phyloP scores from a whole-genome alignment of 352 stramenopile species.

The Phytopythium sindhum region DNA sequence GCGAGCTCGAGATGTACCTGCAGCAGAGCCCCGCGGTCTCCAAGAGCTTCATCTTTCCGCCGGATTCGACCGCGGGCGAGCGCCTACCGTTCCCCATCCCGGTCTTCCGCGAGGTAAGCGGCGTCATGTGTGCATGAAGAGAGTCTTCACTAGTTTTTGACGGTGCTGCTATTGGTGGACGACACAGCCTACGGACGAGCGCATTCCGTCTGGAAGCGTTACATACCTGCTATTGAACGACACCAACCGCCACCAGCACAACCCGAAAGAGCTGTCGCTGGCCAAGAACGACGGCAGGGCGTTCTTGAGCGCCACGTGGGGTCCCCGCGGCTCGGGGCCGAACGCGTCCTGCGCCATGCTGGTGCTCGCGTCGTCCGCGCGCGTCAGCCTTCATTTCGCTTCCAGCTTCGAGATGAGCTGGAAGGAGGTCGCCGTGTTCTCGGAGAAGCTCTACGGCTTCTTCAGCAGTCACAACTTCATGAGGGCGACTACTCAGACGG shows the following conservation, averaged over 20 bases:
- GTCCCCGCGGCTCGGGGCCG: slow-evolving; percentile 64
- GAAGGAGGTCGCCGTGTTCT: slow-evolving; percentile 68
- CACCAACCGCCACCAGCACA: slow-evolving; percentile 64
- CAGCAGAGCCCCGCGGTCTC: slow-evolving; percentile 70
- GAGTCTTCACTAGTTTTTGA: neutral
- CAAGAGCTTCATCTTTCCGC: slow-evolving; percentile 81
- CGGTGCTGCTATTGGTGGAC: neutral
- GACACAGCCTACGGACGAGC: slow-evolving; percentile 16
- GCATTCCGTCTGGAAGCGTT: slow-evolving; percentile 27
- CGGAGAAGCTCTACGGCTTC: slow-evolving; percentile 64
- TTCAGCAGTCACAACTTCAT: slow-evolving; percentile 41
- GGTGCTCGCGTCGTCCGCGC: slow-evolving; percentile 48
- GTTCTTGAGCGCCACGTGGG: slow-evolving; percentile 65
- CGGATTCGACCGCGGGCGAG: slow-evolving; percentile 33
- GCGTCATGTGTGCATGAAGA: neutral
- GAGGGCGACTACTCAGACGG: slow-evolving; percentile 5
- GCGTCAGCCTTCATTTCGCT: slow-evolving; percentile 68
- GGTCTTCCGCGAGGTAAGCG: slow-evolving; percentile 33
- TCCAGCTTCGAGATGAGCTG: slow-evolving; percentile 82
- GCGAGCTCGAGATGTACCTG: slow-evolving; percentile 80
- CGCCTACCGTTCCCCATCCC: slow-evolving; percentile 50
- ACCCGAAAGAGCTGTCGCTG: slow-evolving; percentile 79
- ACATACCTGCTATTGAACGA: slow-evolving; percentile 72
- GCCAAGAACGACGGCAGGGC: slow-evolving; percentile 66
- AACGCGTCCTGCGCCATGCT: slow-evolving; percentile 70